These are phyloP conservation scores for Sextonia rubra DNA, from an alignment of 164 flowering plant species.

Conservation along the genomic window DNA sequence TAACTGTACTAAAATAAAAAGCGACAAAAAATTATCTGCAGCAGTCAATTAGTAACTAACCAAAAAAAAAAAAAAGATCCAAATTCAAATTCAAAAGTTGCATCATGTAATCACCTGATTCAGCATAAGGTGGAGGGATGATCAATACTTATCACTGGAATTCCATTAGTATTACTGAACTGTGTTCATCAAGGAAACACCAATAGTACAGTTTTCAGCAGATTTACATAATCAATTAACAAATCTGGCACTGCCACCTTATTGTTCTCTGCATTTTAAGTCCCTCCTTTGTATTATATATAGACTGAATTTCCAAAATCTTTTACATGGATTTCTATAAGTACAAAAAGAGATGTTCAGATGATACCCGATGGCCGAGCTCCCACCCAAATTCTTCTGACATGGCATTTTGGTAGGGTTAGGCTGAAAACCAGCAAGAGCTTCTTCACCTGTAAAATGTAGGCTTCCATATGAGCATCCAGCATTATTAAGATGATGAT, in stretches of 20 bases:
- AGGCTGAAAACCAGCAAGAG: constrained; percentile 28
- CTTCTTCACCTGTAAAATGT: constrained; percentile 3
- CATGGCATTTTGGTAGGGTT: not conserved
- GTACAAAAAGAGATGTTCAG: constrained; percentile 13
- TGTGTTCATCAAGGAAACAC: not conserved
- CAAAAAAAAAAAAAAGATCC: not conserved
- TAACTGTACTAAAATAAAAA: too few relatives aligned
- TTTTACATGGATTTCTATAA: constrained; percentile 36
- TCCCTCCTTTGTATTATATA: constrained; percentile 19
- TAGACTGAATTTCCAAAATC: constrained; percentile 33
- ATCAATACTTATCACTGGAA: not conserved
- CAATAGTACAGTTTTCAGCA: constrained; percentile 10
- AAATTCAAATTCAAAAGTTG: not conserved
- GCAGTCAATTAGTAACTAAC: too few relatives aligned
- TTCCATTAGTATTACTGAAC: not conserved
- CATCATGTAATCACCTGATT: not conserved
- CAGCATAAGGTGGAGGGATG: not conserved
- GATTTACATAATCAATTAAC: constrained; percentile 18
- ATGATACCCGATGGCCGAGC: constrained; percentile 5
- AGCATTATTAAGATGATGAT: constrained; percentile 27
- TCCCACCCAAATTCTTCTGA: not conserved
- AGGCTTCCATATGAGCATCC: not conserved
- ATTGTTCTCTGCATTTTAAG: constrained; percentile 3
- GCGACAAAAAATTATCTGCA: not conserved
- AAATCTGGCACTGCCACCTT: not conserved